These are phyloP conservation scores for Amaranthus cruentus DNA, from an alignment of 148 eudicot species.

Conservation along the genomic window DNA sequence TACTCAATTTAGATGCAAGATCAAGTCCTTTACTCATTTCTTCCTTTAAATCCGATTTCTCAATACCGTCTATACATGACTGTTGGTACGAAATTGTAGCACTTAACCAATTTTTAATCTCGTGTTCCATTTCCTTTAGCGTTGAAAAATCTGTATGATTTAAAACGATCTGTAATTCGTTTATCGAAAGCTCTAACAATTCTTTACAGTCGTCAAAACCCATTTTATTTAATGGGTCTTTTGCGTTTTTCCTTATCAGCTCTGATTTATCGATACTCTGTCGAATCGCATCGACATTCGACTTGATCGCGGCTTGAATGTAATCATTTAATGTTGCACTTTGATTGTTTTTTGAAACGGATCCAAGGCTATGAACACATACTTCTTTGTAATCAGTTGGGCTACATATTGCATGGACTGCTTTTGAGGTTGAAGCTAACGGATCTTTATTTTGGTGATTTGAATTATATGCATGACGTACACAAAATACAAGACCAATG, in stretches of 20 bases:
- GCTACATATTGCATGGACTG: constrained; percentile 41
- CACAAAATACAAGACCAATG: constrained; percentile 32
- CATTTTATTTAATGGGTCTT: constrained; percentile 26
- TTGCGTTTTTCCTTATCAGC: constrained; percentile 20
- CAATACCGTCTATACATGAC: constrained; percentile 46
- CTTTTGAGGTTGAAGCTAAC: constrained; percentile 31
- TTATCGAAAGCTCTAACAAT: constrained; percentile 37
- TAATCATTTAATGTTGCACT: constrained; percentile 46
- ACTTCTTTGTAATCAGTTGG: constrained; percentile 42
- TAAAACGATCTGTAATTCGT: constrained; percentile 32
- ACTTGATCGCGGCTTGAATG: constrained; percentile 29
- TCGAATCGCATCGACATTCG: constrained; percentile 32
- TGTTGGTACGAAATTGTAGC: constrained; percentile 46
- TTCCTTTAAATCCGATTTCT: constrained; percentile 24
- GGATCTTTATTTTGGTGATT: not conserved
- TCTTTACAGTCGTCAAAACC: constrained; percentile 56
- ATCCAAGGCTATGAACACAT: constrained; percentile 37
- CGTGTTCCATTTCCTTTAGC: constrained; percentile 23
- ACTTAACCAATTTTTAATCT: constrained; percentile 62
- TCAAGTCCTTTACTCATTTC: constrained; percentile 29
- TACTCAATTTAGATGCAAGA: constrained; percentile 39
- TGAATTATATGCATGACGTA: constrained; percentile 9
- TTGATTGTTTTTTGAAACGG: constrained; percentile 27
- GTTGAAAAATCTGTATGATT: constrained; percentile 12
- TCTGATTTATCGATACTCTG: constrained; percentile 19